A percentile compares a stretch with the other conserved stretches of the same genome.
These are phyloP conservation scores for Aspergillus bridgeri DNA, from an alignment of 495 filamentous ascomycete genomes.

Conservation along the genomic window DNA sequence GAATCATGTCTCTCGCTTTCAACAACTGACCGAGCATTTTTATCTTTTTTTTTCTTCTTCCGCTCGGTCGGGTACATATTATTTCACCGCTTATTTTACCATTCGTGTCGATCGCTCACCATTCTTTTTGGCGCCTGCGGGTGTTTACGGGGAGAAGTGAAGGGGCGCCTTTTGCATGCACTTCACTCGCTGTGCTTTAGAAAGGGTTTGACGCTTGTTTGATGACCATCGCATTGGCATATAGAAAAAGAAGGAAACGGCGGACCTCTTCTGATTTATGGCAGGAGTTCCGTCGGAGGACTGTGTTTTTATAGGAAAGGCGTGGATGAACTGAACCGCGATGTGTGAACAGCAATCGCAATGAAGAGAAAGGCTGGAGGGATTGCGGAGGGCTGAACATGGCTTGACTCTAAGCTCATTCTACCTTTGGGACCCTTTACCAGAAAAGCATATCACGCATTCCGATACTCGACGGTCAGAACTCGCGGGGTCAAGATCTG, in stretches of 20 bases:
- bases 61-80: constrained; percentile 40
- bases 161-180: constrained; percentile 35
- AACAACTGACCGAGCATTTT: constrained; percentile 34
- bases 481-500: background rate
- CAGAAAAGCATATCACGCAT: background rate
- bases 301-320: background rate
- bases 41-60: constrained; percentile 28
- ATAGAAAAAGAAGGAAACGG: constrained; percentile 28
- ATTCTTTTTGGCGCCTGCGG: constrained; percentile 35
- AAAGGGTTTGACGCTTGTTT: constrained; percentile 23
- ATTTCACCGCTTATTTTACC: constrained; percentile 23
- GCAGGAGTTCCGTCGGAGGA: background rate
- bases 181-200: constrained; percentile 45
- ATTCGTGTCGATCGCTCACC: constrained; percentile 50
- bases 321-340: background rate
- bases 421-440: background rate
- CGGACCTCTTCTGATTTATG: constrained; percentile 13
- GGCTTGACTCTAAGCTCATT: background rate
- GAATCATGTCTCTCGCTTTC: constrained; percentile 43
- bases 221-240: constrained; percentile 41
- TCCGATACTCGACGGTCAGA: background rate
- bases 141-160: constrained; percentile 24
- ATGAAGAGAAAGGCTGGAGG: background rate
- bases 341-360: background rate
- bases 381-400: background rate